These are phyloP conservation scores for Mycena amicta DNA, from an alignment of 768 basidiomycete genomes.

Conservation along the genomic window DNA sequence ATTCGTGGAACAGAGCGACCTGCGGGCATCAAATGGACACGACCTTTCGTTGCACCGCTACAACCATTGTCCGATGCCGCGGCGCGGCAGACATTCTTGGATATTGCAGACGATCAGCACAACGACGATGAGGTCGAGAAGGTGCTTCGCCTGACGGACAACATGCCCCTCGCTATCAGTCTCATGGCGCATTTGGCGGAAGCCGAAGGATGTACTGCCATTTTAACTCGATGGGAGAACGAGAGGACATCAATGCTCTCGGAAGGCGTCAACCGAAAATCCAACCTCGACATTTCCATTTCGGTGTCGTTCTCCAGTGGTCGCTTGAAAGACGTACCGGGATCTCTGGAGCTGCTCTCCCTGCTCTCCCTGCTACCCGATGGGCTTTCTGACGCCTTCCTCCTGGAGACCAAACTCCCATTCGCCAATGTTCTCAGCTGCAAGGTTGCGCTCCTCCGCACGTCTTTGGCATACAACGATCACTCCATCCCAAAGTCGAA, in stretches of 20 bases:
- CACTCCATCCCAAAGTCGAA: too few species aligned
- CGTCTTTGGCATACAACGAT: conserved; percentile 1
- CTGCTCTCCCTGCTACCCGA: neutral
- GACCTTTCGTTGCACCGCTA: neutral
- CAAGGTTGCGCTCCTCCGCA: neutral
- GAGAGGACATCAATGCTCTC: neutral
- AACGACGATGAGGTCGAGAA: neutral
- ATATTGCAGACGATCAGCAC: neutral
- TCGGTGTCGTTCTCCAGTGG: neutral
- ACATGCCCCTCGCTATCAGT: neutral
- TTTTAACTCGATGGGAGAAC: neutral
- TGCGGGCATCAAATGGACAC: neutral
- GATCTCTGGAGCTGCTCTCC: neutral
- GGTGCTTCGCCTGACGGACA: neutral
- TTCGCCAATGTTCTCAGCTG: neutral
- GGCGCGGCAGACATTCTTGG: neutral
- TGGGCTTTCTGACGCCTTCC: neutral
- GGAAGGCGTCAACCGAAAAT: neutral
- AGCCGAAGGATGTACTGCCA: neutral
- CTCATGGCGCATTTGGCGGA: neutral
- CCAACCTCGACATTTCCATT: neutral
- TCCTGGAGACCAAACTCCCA: neutral
- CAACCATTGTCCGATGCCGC: neutral
- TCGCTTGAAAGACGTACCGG: neutral
- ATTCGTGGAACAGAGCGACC: neutral